These are phyloP conservation scores for Saturnispora saitoi DNA, from an alignment of 805 yeast genomes.

Conservation along the genomic window DNA sequence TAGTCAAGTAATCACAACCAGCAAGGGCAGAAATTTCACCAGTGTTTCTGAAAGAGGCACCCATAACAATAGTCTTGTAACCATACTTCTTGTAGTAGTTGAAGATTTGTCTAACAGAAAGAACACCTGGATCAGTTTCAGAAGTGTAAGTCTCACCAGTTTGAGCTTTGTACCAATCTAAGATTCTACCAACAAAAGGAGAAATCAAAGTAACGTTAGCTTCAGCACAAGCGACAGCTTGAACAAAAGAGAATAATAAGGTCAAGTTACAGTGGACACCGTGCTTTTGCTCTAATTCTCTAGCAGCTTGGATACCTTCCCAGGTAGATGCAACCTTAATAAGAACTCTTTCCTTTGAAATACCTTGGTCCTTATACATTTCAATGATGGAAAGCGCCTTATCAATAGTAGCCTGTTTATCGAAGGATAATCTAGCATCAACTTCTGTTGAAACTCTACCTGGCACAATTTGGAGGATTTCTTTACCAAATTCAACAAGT, in stretches of 20 bases:
- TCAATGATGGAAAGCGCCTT: constrained; percentile 89
- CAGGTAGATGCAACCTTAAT: constrained; percentile 97
- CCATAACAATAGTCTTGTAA: constrained; percentile 98
- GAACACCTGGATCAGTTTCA: constrained; percentile 92
- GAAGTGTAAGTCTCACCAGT: constrained; percentile 82
- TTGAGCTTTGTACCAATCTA: constrained; percentile 94
- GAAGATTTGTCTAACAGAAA: constrained; percentile 79
- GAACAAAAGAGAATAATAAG: constrained; percentile 85
- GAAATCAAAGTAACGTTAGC: constrained; percentile 93
- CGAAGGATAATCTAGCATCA: constrained; percentile 95
- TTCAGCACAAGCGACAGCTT: constrained; percentile 99
- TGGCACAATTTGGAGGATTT: constrained; percentile 89
- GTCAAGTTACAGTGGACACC: constrained; percentile 94
- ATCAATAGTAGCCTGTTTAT: constrained; percentile 86
- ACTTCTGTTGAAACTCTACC: constrained; percentile 99
- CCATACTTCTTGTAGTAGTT: constrained; percentile 97
- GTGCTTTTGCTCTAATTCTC: constrained; percentile 84
- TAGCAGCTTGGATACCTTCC: constrained; percentile 99
- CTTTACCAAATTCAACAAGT: constrained; percentile 92
- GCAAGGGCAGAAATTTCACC: constrained; percentile 96
- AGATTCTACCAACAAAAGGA: constrained; percentile 97
- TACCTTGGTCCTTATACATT: constrained; percentile 78
- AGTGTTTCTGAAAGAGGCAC: constrained; percentile 97
- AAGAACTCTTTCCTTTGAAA: constrained; percentile 79
- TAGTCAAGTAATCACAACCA: constrained; percentile 94